phyloP scores from a whole-genome alignment of 2,329 filamentous ascomycete genomes.

The Tolypocladium paradoxum region DNA sequence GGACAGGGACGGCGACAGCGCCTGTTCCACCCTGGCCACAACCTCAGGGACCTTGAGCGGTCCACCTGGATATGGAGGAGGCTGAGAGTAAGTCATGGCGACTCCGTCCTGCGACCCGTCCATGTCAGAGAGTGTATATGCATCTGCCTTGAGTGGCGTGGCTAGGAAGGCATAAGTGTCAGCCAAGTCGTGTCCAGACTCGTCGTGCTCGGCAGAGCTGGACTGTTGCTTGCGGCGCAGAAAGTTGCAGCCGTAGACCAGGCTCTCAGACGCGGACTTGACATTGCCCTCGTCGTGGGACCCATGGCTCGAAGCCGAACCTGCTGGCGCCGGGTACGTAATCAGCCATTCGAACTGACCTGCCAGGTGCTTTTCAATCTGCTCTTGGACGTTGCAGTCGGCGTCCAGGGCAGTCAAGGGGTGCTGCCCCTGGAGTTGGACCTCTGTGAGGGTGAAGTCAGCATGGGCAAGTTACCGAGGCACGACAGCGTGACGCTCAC shows the following conservation, averaged over 20 bases:
- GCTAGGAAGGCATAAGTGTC: constrained; percentile 37
- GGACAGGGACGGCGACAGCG: constrained; percentile 22
- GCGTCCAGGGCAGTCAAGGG: constrained; percentile 14
- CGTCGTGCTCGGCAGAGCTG: constrained; percentile 8
- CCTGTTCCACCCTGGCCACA: constrained; percentile 17
- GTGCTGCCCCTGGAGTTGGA: constrained; percentile 6
- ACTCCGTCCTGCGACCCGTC: constrained; percentile 6
- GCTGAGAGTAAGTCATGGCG: constrained; percentile 4
- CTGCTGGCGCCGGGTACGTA: constrained; percentile 22
- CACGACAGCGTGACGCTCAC: background rate
- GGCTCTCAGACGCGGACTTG: constrained; percentile 7
- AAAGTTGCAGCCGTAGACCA: constrained; percentile 42
- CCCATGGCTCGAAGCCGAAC: constrained; percentile 10
- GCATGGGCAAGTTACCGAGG: background rate
- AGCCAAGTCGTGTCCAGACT: constrained; percentile 11
- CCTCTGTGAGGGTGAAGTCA: background rate
- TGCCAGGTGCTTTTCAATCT: constrained; percentile 31
- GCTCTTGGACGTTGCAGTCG: constrained; percentile 15
- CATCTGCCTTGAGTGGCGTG: constrained; percentile 26
- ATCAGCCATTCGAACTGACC: constrained; percentile 42
- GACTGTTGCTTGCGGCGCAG: constrained; percentile 24
- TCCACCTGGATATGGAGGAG: constrained; percentile 12
- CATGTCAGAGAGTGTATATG: constrained; percentile 8
- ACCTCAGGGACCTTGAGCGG: constrained; percentile 19
- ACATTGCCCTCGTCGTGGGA: constrained; percentile 4